Conservation (phyloP, 2,329 filamentous ascomycete genomes). For the Cryphonectria japonica region DNA sequence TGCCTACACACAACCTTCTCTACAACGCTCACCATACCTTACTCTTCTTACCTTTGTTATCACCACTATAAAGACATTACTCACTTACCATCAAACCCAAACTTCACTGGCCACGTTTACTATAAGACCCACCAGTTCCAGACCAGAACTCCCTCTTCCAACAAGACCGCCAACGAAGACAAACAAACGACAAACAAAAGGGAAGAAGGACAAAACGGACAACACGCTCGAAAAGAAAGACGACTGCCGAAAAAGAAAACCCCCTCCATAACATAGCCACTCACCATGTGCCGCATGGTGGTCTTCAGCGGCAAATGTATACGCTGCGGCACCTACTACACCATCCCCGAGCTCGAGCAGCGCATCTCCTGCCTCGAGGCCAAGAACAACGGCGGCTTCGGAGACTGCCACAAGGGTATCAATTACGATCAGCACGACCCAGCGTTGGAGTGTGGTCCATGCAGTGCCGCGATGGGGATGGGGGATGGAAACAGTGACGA, state of each 20-base stretch:
- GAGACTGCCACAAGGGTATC: conserved; percentile 47
- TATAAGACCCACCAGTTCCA: not conserved
- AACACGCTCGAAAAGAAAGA: not conserved
- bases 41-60: not conserved
- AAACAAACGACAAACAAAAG: not conserved
- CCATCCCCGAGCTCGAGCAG: conserved; percentile 50
- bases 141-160: not conserved
- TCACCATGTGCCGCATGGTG: conserved; percentile 51
- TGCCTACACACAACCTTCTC: not conserved
- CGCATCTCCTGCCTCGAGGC: conserved; percentile 53
- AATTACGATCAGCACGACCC: conserved; percentile 49
- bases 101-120: not conserved
- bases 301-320: conserved; percentile 50
- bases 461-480: conserved; percentile 32
- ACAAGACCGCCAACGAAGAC: not conserved
- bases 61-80: not conserved
- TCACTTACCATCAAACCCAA: too few relatives aligned
- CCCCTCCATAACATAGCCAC: not conserved
- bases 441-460: conserved; percentile 53
- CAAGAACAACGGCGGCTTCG: conserved; percentile 52
- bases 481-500: conserved; percentile 38
- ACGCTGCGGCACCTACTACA: conserved; percentile 45
- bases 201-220: not conserved
- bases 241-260: not conserved
- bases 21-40: not conserved